Base-by-base conservation (phyloP, 1,284 basidiomycete species). In the Leccinum pachyderme region DNA sequence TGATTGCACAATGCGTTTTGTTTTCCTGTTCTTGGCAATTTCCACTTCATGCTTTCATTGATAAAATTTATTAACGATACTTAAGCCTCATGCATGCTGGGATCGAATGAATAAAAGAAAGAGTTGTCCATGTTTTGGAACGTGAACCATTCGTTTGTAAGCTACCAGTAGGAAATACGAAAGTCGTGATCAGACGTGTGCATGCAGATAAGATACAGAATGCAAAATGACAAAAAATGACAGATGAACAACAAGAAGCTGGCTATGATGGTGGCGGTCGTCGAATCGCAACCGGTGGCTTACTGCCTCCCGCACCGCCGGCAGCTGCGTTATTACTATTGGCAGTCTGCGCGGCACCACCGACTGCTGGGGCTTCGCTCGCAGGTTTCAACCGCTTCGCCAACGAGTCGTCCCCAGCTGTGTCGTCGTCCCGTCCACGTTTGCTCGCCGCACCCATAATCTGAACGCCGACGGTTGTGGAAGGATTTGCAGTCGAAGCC, bases 341-440 rank as follows among this genome's bases (percentile, higher is more conserved):
- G 22, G 52, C 44, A 13, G 44, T 46, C 24, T 46, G 22, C 12
- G 37, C 41, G 7, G 28, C 43, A 1, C 51, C 33, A 15, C 44
- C 49, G 13, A 28, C 18, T 25, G 53, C 32, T 22, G 18, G 15
- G 25, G n/a, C 51, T 15, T 61, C 63, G 1, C 46, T 52, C 5
- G 80, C 79, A 48, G 85, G 82, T 67, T 88, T 90, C 57, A 89
- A 60, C 37, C 88, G 80, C 64, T 91, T 91, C 0, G 81, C 85
- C 18, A 89, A 73, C 5, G 86, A 82, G 60, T 84, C 83, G 32
- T 84, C 84, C 0, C 69, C 58, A 1, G 75, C 72, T 5, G 66
- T 49, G 18, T 72, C 77, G 39, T 86, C 82, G 52, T 89, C 88
- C 22, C 87, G 77, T 39, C 81, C 78, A 22, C 88, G 81, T 63